Conservation (phyloP, 2,329 filamentous ascomycete genomes). For the Didymella keratinophila region DNA sequence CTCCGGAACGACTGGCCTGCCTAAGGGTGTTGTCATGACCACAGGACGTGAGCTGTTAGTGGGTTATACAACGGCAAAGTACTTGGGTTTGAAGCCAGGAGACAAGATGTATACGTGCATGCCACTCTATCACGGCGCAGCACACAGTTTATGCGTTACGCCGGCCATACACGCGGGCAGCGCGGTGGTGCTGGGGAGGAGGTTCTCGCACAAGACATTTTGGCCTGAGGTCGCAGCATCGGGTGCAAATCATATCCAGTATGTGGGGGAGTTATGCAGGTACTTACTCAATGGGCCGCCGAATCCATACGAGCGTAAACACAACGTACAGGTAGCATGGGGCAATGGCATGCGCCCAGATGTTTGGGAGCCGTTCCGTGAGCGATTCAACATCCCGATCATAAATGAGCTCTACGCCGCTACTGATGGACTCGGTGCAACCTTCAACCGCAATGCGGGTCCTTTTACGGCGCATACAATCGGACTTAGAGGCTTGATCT, state of each 20-base stretch:
- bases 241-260: constrained; percentile 46
- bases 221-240: constrained; percentile 48
- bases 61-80: constrained; percentile 32
- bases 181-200: constrained; percentile 42
- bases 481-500: constrained; percentile 46
- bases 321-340: constrained; percentile 48
- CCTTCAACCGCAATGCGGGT: constrained; percentile 45
- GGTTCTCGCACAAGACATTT: constrained; percentile 48
- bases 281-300: constrained; percentile 47
- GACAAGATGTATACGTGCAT: constrained; percentile 49
- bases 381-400: constrained; percentile 50
- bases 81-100: constrained; percentile 40
- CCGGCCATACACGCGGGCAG: constrained; percentile 43
- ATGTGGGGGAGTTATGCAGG: constrained; percentile 50
- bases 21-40: constrained; percentile 42
- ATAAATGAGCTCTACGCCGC: constrained; percentile 53
- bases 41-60: constrained; percentile 42
- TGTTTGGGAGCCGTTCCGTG: constrained; percentile 52
- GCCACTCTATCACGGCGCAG: constrained; percentile 50
- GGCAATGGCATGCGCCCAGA: constrained; percentile 55
- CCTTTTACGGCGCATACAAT: constrained; percentile 47
- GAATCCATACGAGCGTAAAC: constrained; percentile 42
- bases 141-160: constrained; percentile 41
- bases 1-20: constrained; percentile 48
- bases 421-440: constrained; percentile 49